phyloP scores from a whole-genome alignment of 257 asterid genomes.

The Solanum etuberosum region DNA sequence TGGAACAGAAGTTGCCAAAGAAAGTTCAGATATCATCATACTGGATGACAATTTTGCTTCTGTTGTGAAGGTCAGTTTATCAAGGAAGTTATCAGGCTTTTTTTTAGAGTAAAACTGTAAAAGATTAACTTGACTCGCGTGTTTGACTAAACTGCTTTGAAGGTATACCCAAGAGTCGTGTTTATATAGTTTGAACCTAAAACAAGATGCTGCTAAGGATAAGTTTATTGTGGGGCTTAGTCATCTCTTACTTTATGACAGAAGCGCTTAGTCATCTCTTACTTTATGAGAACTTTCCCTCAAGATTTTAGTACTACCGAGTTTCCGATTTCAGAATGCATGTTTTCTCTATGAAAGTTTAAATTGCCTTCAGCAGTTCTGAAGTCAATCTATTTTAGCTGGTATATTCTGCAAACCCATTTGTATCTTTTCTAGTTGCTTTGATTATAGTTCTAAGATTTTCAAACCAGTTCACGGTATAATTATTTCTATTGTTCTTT shows the following conservation, averaged over 20 bases:
- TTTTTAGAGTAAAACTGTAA: neutral
- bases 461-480: neutral
- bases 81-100: neutral
- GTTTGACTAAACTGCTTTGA: neutral
- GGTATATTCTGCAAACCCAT: neutral
- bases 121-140: neutral
- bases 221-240: neutral
- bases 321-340: neutral
- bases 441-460: neutral
- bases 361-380: neutral
- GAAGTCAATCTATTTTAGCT: neutral
- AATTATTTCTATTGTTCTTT: neutral
- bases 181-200: neutral
- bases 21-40: slow-evolving; percentile 94
- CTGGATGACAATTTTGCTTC: slow-evolving; percentile 90
- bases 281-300: neutral
- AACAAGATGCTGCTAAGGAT: neutral
- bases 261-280: neutral
- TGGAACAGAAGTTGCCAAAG: slow-evolving; percentile 99
- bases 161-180: neutral
- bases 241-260: neutral
- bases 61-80: slow-evolving; percentile 74
- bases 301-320: neutral
- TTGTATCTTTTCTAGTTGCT: neutral
- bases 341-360: neutral